Percentiles rank a stretch among this genome's conserved stretches.
phyloP scores from a whole-genome alignment of 371 early-diverging fungal genomes.

The Mucor indicus region DNA sequence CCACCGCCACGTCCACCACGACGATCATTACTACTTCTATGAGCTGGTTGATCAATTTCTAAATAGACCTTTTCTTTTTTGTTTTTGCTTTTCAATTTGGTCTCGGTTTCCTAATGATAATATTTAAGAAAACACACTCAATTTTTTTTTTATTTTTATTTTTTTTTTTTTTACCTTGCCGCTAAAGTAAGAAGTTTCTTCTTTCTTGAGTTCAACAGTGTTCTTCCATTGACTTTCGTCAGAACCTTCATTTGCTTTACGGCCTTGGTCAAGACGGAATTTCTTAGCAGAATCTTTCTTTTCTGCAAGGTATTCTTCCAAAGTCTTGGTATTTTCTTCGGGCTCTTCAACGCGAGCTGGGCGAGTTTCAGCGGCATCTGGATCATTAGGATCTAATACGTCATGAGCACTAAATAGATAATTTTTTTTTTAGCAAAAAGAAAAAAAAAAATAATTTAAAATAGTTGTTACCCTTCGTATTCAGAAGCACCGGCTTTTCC shows the following conservation, averaged over 20 bases:
- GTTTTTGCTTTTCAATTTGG: constrained; percentile 24
- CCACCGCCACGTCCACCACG: constrained; percentile 26
- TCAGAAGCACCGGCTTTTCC: constrained; percentile 52
- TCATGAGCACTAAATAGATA: constrained; percentile 31
- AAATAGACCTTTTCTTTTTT: constrained; percentile 37
- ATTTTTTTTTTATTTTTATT: constrained; percentile 2
- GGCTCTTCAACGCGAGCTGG: constrained; percentile 44
- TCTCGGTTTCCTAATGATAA: constrained; percentile 11
- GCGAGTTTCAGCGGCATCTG: constrained; percentile 38
- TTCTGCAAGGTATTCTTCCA: constrained; percentile 72
- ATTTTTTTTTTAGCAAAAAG: constrained; percentile 11
- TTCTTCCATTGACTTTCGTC: constrained; percentile 77
- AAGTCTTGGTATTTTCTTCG: constrained; percentile 71
- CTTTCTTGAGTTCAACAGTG: constrained; percentile 63
- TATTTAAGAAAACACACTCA: background rate
- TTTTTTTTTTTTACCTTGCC: constrained; percentile 59
- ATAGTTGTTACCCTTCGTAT: constrained; percentile 41
- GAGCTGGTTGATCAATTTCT: constrained; percentile 35
- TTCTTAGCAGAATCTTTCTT: constrained; percentile 33
- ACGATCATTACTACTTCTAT: constrained; percentile 21
- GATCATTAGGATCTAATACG: constrained; percentile 33
- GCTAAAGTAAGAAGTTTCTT: constrained; percentile 49
- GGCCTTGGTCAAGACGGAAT: constrained; percentile 22
- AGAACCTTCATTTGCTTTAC: constrained; percentile 77
- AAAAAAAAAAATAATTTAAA: no score